phyloP scores from a whole-genome alignment of 2,329 filamentous ascomycete species.

The Chaetothyriales sp. region DNA sequence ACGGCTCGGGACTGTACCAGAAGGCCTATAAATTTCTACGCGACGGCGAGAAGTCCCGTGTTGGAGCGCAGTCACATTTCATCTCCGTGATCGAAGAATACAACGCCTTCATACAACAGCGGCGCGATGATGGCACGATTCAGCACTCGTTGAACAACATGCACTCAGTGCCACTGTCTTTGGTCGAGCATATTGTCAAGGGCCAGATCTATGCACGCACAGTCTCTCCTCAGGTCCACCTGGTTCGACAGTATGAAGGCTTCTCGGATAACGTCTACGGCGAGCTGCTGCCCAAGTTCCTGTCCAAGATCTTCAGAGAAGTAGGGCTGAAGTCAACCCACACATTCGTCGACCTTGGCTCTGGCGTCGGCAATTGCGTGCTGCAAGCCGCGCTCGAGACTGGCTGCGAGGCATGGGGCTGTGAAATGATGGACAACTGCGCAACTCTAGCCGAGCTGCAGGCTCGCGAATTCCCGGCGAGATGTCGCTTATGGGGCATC shows the following conservation, averaged over 20 bases:
- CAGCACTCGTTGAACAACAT: slow-evolving; percentile 54
- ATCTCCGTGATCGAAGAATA: slow-evolving; percentile 58
- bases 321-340: slow-evolving; percentile 65
- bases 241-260: slow-evolving; percentile 70
- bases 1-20: slow-evolving; percentile 50
- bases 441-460: slow-evolving; percentile 69
- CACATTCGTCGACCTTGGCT: slow-evolving; percentile 87
- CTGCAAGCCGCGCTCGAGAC: slow-evolving; percentile 85
- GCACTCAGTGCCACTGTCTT: slow-evolving; percentile 53
- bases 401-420: slow-evolving; percentile 89
- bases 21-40: slow-evolving; percentile 60
- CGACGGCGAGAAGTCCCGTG: slow-evolving; percentile 37
- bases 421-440: slow-evolving; percentile 88
- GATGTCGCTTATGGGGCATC: slow-evolving; percentile 81
- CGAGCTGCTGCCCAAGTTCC: slow-evolving; percentile 72
- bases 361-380: slow-evolving; percentile 89
- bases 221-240: slow-evolving; percentile 75
- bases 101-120: slow-evolving; percentile 52
- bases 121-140: slow-evolving; percentile 57
- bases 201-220: slow-evolving; percentile 76
- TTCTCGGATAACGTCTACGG: slow-evolving; percentile 91
- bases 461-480: slow-evolving; percentile 65
- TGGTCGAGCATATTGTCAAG: slow-evolving; percentile 65
- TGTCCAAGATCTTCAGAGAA: slow-evolving; percentile 65
- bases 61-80: slow-evolving; percentile 46